Evolutionary conservation across 148 eudicot genomes (phyloP).

Genomic region (Chenopodium album): DNA sequence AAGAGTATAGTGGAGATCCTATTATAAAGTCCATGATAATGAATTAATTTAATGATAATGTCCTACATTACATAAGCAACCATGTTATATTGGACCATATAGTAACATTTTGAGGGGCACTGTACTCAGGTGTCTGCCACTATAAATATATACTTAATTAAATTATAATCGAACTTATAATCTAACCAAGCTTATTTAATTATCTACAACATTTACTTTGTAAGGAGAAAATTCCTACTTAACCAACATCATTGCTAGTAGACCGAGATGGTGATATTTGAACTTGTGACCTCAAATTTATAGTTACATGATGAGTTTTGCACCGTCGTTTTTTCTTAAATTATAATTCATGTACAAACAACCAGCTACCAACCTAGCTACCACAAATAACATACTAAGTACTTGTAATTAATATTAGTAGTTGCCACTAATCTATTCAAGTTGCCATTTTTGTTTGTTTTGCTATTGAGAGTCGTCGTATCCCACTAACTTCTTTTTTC

Average conservation of each 20-base stretch:
- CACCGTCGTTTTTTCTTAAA: no score
- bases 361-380: not conserved
- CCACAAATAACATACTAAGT: not conserved
- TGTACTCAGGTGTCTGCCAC: slow-evolving; percentile 25
- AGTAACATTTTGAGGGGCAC: not conserved
- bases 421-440: not conserved
- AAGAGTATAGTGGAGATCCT: slow-evolving; percentile 2
- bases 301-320: no score
- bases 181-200: not conserved
- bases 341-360: not conserved
- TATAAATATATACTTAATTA: not conserved
- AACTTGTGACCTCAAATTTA: no score
- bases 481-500: not conserved
- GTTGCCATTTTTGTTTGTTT: not conserved
- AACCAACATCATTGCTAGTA: no score
- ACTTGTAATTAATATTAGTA: no score
- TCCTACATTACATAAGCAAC: not conserved
- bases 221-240: no score
- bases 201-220: no score
- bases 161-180: no score
- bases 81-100: not conserved
- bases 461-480: not conserved
- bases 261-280: no score
- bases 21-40: not conserved
- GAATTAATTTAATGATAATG: not conserved